Conservation (phyloP, 73 alveolate species). For the Effrenium voratum region DNA sequence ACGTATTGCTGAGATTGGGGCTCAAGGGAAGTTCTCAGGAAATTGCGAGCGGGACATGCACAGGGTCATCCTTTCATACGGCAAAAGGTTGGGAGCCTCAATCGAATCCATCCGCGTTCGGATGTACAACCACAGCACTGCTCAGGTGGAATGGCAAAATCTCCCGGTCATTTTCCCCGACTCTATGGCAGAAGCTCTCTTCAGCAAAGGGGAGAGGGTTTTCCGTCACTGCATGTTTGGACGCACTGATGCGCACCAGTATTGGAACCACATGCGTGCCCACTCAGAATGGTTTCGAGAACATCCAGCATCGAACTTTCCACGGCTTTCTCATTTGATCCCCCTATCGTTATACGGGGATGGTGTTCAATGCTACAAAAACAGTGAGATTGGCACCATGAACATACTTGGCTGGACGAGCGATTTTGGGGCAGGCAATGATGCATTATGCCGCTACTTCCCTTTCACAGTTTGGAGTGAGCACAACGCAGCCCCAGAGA, state of each 20-base stretch:
- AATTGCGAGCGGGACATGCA: constrained; percentile 36
- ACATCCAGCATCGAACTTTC: too few species aligned
- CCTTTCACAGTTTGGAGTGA: background rate
- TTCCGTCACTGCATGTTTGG: background rate
- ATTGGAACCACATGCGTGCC: background rate
- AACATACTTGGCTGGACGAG: background rate
- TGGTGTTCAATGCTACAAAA: constrained; percentile 39
- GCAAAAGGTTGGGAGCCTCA: constrained; percentile 15
- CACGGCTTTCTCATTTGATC: constrained; percentile 12
- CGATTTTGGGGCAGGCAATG: background rate
- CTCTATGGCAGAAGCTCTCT: background rate
- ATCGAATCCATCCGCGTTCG: background rate
- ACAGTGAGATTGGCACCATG: constrained; percentile 16
- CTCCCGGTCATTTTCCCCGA: background rate
- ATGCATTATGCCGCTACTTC: background rate
- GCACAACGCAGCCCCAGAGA: background rate
- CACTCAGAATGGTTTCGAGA: background rate
- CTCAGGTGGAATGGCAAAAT: background rate
- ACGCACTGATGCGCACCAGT: background rate
- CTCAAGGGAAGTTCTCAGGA: background rate
- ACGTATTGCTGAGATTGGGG: background rate
- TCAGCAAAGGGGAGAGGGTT: background rate
- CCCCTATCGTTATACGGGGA: constrained; percentile 37
- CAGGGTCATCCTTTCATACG: background rate
- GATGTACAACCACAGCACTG: background rate